Evolutionary conservation across 176 grass and related monocot genomes (phyloP).

Genomic region (Bonia amplexicaulis): DNA sequence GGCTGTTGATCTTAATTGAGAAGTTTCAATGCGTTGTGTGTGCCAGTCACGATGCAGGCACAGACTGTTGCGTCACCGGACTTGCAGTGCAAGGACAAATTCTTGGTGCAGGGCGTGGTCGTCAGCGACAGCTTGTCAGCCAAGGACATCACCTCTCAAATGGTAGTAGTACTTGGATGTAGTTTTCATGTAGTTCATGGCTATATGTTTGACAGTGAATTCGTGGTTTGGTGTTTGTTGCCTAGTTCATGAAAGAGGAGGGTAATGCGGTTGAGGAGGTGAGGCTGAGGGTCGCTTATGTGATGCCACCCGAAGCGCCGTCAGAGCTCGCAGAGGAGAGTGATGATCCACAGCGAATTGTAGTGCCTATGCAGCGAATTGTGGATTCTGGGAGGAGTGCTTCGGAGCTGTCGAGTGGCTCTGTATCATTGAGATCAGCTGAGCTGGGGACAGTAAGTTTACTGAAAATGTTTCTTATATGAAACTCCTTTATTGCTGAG

Average conservation of each 20-base stretch:
- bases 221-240: conserved; percentile 3
- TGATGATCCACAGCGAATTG: conserved; percentile 12
- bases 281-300: conserved; percentile 52
- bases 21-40: not conserved
- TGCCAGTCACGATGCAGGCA: conserved; percentile 66
- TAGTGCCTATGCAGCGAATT: conserved; percentile 30
- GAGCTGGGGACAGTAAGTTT: conserved; percentile 24
- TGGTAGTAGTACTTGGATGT: conserved; percentile 41
- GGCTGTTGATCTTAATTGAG: not conserved
- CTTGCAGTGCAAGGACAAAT: conserved; percentile 80
- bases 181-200: not conserved
- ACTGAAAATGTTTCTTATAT: not conserved
- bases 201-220: conserved; percentile 2
- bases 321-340: conserved; percentile 51
- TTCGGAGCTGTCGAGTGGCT: conserved; percentile 42
- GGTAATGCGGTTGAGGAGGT: conserved; percentile 53
- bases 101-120: conserved; percentile 59
- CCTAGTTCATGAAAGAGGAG: conserved; percentile 46
- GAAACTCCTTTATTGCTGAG: not conserved
- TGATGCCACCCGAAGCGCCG: conserved; percentile 41
- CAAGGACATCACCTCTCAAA: conserved; percentile 50
- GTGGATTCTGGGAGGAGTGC: conserved; percentile 32
- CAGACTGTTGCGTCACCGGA: conserved; percentile 46
- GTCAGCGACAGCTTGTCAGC: conserved; percentile 22
- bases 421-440: conserved; percentile 42